phyloP scores from a whole-genome alignment of 176 grass and related monocot genomes.

The Cenchrus purpureus region DNA sequence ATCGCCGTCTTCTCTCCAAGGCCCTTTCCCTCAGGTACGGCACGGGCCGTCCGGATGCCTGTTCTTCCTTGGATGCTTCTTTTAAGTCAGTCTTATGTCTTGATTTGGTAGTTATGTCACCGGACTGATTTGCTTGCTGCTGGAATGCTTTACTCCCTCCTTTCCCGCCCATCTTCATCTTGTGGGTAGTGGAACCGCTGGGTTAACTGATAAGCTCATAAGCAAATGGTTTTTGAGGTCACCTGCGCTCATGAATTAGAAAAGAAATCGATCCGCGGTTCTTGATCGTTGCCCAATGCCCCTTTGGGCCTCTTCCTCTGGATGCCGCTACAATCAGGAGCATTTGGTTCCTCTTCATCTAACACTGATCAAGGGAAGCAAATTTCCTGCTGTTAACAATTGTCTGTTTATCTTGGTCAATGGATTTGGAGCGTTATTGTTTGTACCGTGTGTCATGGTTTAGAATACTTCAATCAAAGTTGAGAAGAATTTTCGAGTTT shows the following conservation, averaged over 20 bases:
- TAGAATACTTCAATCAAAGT: background rate
- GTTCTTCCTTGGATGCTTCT: background rate
- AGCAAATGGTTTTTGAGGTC: background rate
- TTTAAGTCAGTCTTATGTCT: background rate
- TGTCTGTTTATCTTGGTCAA: background rate
- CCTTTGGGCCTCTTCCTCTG: background rate
- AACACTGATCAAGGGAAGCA: background rate
- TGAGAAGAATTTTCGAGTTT: background rate
- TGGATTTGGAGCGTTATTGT: background rate
- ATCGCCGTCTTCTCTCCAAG: background rate
- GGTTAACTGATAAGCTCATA: background rate
- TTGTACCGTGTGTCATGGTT: background rate
- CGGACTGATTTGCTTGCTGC: background rate
- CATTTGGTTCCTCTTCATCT: background rate
- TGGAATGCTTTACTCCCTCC: background rate
- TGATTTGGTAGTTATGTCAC: background rate
- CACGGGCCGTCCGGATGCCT: background rate
- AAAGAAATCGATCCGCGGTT: background rate
- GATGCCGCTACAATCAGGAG: background rate
- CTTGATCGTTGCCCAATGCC: background rate
- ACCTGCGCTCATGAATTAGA: background rate
- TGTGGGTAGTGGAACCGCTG: background rate
- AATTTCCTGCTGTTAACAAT: background rate
- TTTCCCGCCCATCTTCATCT: background rate
- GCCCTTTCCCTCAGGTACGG: background rate